Evolutionary conservation across 768 basidiomycete species (phyloP), one percentile per base, ranked within the genome.

Genomic region (Pholiota conissans): DNA sequence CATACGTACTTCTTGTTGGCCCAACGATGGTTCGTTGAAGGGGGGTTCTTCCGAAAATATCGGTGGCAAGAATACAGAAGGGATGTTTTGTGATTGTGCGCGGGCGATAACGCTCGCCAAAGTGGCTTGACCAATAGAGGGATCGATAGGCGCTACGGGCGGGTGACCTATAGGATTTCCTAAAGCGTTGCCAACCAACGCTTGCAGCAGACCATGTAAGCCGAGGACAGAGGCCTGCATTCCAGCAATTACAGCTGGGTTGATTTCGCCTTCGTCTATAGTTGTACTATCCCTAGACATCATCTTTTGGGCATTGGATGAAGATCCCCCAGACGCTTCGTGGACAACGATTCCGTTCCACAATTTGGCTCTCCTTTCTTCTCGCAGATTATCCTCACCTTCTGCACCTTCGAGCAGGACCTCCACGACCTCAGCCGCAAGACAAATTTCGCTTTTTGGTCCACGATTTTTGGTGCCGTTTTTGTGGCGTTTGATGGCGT

Each of bases 401-500:
- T 75, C 76, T 48, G 74, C 73, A 5, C 71, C 73, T 52, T 75
- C 76, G 16, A 79, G 67, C 28, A 83, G 78, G 16, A 89, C 84
- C 67, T 91, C 89, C 48, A 80, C 72, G 5, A 89, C 76, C 24
- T 84, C 83, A 42, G 85, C 85, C 11, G 73, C 74, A 40, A 82
- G 69, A 62, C 89, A 91, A 24, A 67, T 65, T 61, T 80, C 77
- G 45, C 78, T 78, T 61, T 76, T 82, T 9, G 77, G 76, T 16
- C 82, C 83, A 16, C 83, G 76, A 32, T 71, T 71, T 57, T 79
- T 79, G 29, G 77, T 79, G 45, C 81, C 79, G 63, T 87, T 85
- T 70, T 87, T 89, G 61, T 91, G 90, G 22, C 88, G 80, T 67
- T 88, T 89, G 66, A 91, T 86, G 3, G 90, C 90, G 67, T 92